A percentile compares a stretch with the other conserved stretches of the same genome.
These are phyloP conservation scores for Clitopilus hobsonii DNA, from an alignment of 768 basidiomycete species.

Conservation along the genomic window DNA sequence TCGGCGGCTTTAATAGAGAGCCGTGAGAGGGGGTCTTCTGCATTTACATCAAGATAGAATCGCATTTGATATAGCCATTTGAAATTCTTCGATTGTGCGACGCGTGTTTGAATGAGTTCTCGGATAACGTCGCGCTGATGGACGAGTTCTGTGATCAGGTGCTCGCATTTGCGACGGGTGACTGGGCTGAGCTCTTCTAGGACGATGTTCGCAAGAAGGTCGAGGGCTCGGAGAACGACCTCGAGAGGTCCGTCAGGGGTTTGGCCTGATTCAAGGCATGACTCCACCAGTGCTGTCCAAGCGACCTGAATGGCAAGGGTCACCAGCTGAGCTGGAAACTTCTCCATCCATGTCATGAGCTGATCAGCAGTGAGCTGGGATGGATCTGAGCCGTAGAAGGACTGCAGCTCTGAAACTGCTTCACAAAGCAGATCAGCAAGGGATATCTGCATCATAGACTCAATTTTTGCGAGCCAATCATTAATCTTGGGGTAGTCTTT, in stretches of 20 bases:
- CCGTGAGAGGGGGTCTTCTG: constrained; percentile 76
- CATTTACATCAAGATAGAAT: constrained; percentile 77
- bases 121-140: constrained; percentile 96
- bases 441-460: constrained; percentile 89
- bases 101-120: constrained; percentile 60
- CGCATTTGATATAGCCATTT: constrained; percentile 98
- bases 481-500: constrained; percentile 98
- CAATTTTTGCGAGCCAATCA: constrained; percentile 93
- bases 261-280: constrained; percentile 49
- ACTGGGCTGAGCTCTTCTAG: constrained; percentile 83
- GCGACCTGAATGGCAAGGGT: constrained; percentile 93
- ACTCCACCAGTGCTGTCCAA: constrained; percentile 87
- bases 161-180: constrained; percentile 97
- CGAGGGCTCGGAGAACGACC: constrained; percentile 77
- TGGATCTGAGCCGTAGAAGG: constrained; percentile 66
- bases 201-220: constrained; percentile 95
- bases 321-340: constrained; percentile 93
- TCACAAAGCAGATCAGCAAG: constrained; percentile 78
- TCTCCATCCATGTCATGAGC: constrained; percentile 88
- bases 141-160: constrained; percentile 97
- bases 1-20: constrained; percentile 83
- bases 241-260: constrained; percentile 64
- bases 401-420: constrained; percentile 74
- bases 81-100: constrained; percentile 68
- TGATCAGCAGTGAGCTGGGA: constrained; percentile 54